Conservation (phyloP, 176 grass and related monocot species). For the Tuctoria greenei region DNA sequence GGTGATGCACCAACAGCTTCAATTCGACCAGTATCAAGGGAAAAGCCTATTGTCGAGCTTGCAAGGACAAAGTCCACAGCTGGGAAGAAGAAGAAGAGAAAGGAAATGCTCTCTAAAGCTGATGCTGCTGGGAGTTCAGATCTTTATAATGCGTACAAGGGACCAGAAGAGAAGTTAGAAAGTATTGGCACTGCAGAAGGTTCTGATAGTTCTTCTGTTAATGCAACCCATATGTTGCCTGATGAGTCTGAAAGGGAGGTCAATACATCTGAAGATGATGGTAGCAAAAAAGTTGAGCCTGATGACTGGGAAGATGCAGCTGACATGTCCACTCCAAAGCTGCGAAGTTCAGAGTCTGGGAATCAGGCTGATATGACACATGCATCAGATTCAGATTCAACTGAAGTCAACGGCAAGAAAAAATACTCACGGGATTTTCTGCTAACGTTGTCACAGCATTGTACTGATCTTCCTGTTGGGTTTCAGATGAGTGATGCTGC, state of each 20-base stretch:
- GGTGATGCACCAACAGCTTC: conserved; percentile 28
- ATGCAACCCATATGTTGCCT: conserved; percentile 1
- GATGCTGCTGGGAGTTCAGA: conserved; percentile 89
- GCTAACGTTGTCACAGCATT: conserved; percentile 56
- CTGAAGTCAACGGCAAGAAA: conserved; percentile 48
- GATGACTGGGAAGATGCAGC: conserved; percentile 97
- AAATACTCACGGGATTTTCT: conserved; percentile 95
- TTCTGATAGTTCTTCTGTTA: conserved; percentile 39
- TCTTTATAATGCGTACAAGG: conserved; percentile 94
- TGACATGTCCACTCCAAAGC: conserved; percentile 77
- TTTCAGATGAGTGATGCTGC: conserved; percentile 53
- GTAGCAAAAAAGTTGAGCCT: conserved; percentile 58
- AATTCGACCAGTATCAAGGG: conserved; percentile 46
- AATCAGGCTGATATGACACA: conserved; percentile 22
- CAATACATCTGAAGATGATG: conserved; percentile 51
- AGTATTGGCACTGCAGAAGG: conserved; percentile 24
- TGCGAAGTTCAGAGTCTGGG: conserved; percentile 37
- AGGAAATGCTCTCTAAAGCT: conserved; percentile 89
- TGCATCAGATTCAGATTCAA: conserved; percentile 33
- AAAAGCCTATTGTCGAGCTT: conserved; percentile 57
- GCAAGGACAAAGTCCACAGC: conserved; percentile 46
- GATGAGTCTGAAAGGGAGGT: conserved; percentile 50
- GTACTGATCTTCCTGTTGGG: conserved; percentile 63
- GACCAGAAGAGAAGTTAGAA: conserved; percentile 71
- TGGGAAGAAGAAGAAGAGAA: conserved; percentile 63